Evolutionary conservation across 148 eudicot genomes (phyloP), one percentile per base, ranked within the genome.

Genomic region (Arbutus unedo): DNA sequence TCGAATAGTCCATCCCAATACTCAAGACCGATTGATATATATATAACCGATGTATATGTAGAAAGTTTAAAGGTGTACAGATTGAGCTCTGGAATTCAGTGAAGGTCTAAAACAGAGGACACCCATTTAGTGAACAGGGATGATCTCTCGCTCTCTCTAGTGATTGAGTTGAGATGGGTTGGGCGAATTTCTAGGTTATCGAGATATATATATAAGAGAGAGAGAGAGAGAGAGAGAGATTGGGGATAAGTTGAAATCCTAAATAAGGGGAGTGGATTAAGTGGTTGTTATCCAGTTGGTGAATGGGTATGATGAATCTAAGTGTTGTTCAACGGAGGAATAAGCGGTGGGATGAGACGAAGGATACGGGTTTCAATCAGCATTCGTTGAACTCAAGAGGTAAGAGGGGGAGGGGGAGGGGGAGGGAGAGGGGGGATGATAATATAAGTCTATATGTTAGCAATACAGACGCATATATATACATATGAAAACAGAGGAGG

Each of bases 331-430:
- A 76, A 77, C 77, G 82, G 71, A 75, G 87, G 55, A 41, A 18
- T 70, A 41, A 71, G 50, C 77, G 82, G 82, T 50, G 38, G 51
- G 43, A 81, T 66, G 49, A 81, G 71, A 88, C 85, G 89, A 81
- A 86, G 84, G 86, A 83, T 81, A 54, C 88, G 88, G 87, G 85
- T 11, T 25, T 83, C 49, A 50, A 81, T 88, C 64, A 83, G 87
- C 88, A 88, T 88, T 85, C 85, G 86, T 68, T 81, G 49, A 86
- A 57, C 19, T 15, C 23, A 21, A 70, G 76, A 81, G 31, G 67
- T 48, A 67, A 43, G 80, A 77, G 66, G 1, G 50, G 2, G 80
- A 71, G 81, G 76, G 87, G 86, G 90, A 84, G 76, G 43, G 60
- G 77, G 67, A 18, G 67, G 0, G 80, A 41, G 68, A 19, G 50